A percentile compares a stretch with the other conserved stretches of the same genome.
Conservation (phyloP, 169 alveolate species). For the Plasmodium vivax region DNA sequence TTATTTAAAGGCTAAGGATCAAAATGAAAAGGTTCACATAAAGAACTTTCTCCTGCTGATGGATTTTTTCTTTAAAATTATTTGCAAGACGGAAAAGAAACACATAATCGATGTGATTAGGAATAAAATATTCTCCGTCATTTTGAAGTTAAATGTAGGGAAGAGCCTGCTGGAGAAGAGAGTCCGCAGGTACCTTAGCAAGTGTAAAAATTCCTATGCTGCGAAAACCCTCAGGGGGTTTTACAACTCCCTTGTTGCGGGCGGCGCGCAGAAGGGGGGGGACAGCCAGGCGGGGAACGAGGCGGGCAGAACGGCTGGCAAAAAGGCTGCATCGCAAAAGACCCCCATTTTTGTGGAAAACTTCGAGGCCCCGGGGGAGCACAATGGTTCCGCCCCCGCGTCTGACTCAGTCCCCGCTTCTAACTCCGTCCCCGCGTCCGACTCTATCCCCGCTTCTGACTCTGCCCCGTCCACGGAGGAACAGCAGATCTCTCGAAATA, state of each 20-base stretch:
- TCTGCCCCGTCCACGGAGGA: neutral
- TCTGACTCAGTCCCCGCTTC: too few species aligned
- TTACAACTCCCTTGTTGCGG: neutral
- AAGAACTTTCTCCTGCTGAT: constrained; percentile 34
- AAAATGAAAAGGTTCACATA: constrained; percentile 8
- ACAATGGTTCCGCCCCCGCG: neutral
- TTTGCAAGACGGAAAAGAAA: constrained; percentile 30
- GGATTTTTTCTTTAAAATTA: constrained; percentile 50
- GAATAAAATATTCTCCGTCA: constrained; percentile 19
- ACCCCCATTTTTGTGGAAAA: constrained; percentile 13
- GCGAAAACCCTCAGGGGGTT: neutral
- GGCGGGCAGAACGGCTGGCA: neutral
- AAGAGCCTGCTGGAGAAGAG: neutral
- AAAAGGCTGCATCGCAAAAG: neutral
- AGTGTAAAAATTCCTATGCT: constrained; percentile 20
- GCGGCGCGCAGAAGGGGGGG: neutral
- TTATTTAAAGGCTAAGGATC: constrained; percentile 39
- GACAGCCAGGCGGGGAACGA: neutral
- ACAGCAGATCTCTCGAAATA: neutral
- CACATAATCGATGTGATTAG: constrained; percentile 22
- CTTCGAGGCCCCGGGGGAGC: neutral
- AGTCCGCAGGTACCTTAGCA: neutral
- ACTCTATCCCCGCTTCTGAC: too few species aligned
- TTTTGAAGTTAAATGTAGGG: constrained; percentile 24
- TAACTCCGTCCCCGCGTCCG: too few species aligned